phyloP scores from a whole-genome alignment of 805 yeast species.

The Crinitomyces ghanaensis region DNA sequence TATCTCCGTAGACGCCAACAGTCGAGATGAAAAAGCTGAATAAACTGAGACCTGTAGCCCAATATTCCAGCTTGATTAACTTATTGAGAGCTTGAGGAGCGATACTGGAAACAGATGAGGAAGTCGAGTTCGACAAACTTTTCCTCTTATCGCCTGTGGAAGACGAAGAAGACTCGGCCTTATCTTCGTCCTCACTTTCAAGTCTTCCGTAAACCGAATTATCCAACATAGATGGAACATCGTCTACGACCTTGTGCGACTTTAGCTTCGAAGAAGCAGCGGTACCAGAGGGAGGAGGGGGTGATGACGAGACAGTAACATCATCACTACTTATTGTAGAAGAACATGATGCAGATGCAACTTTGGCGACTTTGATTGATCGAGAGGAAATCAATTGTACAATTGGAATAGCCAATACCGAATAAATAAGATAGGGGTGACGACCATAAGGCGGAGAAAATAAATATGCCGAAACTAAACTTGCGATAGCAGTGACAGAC shows the following conservation, averaged over 20 bases:
- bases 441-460: conserved; percentile 18
- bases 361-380: neutral
- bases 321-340: too few relatives aligned
- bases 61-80: too few relatives aligned
- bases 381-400: conserved; percentile 1
- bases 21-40: too few relatives aligned
- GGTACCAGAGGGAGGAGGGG: neutral
- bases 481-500: conserved; percentile 15
- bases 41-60: too few relatives aligned
- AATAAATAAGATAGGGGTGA: conserved; percentile 27
- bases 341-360: neutral
- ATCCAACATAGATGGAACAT: conserved; percentile 12
- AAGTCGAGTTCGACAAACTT: conserved; percentile 12
- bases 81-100: too few relatives aligned
- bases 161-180: conserved; percentile 5
- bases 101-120: too few relatives aligned
- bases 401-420: conserved; percentile 23
- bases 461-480: conserved; percentile 19
- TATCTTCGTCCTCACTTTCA: conserved; percentile 4
- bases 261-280: neutral
- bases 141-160: neutral
- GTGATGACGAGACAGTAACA: neutral
- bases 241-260: conserved; percentile 2
- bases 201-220: conserved; percentile 12
- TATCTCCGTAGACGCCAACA: conserved; percentile 20